Conservation (phyloP, 2,329 filamentous ascomycete genomes). For the Emergomyces pasteurianus region DNA sequence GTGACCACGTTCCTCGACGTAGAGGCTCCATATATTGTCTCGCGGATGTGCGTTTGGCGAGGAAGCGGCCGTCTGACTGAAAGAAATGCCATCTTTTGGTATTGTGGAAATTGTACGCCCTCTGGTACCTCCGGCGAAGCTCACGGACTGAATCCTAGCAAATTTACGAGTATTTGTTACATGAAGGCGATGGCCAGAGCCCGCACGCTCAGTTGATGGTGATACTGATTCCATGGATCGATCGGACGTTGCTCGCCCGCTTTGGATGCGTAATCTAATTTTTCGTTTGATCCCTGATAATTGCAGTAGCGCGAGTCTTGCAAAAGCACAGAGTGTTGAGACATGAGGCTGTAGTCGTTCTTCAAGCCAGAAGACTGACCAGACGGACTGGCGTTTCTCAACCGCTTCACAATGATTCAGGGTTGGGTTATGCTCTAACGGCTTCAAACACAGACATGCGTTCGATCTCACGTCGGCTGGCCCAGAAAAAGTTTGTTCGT, state of each 20-base stretch:
- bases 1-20: background rate
- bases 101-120: background rate
- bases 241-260: too few species aligned
- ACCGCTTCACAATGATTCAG: background rate
- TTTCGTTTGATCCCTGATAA: constrained; percentile 2
- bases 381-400: constrained; percentile 4
- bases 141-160: background rate
- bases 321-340: background rate
- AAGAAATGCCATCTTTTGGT: background rate
- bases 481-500: background rate
- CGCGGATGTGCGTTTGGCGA: background rate
- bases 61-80: background rate
- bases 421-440: background rate
- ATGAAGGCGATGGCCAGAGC: background rate
- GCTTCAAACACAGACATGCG: background rate
- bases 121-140: background rate
- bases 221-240: too few species aligned
- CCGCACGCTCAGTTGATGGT: background rate
- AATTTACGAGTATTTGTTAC: background rate
- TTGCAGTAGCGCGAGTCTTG: background rate
- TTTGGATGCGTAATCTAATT: constrained; percentile 1
- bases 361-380: constrained; percentile 4
- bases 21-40: background rate
- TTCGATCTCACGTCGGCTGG: background rate
- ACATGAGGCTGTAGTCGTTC: constrained; percentile 4